Evolutionary conservation across 2,329 filamentous ascomycete genomes (phyloP).

Genomic region (Colletotrichum caudatum): DNA sequence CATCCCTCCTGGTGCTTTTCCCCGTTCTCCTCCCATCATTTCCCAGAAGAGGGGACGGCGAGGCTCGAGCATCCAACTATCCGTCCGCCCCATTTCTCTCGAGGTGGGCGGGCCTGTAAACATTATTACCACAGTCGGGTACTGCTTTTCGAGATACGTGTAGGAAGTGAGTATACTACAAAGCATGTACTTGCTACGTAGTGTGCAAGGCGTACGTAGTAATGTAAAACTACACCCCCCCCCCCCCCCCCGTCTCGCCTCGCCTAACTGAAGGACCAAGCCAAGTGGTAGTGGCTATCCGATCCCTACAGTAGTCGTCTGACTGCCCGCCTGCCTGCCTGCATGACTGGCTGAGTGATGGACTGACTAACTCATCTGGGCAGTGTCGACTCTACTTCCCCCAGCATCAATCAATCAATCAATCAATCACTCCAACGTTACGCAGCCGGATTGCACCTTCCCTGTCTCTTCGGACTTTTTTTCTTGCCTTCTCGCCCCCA

Average conservation of each 20-base stretch:
- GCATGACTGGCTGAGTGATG: neutral
- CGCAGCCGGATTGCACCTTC: neutral
- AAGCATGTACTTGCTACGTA: too few relatives aligned
- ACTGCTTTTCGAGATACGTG: neutral
- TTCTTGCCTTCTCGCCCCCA: neutral
- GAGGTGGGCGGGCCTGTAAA: neutral
- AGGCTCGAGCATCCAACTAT: constrained; percentile 1
- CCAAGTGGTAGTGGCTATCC: neutral
- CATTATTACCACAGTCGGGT: neutral
- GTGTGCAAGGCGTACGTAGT: too few relatives aligned
- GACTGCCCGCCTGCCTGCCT: neutral
- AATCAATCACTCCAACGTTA: too few relatives aligned
- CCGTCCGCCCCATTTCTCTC: neutral
- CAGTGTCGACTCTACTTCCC: neutral
- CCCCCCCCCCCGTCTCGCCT: neutral
- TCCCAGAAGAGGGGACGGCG: neutral
- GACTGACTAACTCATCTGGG: neutral
- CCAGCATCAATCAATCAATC: neutral
- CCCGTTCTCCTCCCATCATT: neutral
- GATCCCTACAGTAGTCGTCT: too few relatives aligned
- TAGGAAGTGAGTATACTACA: too few relatives aligned
- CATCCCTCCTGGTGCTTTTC: neutral
- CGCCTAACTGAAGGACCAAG: too few relatives aligned
- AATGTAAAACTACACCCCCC: neutral
- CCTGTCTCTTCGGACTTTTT: neutral